phyloP scores from a whole-genome alignment of 2,329 filamentous ascomycete species.

The Trichoderma harzianum region DNA sequence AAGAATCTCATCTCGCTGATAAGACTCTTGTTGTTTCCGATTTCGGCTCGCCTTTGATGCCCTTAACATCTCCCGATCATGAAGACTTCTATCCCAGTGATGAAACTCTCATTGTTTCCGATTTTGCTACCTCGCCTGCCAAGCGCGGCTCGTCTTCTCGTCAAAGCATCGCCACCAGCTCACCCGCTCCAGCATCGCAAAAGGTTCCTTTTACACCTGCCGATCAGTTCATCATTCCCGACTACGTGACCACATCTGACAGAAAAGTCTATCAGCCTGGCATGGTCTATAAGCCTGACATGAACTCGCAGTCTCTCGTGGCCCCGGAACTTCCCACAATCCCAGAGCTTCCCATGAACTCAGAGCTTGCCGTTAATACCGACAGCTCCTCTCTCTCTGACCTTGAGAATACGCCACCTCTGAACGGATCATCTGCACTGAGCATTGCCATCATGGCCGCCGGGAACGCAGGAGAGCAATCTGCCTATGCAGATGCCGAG shows the following conservation, averaged over 20 bases:
- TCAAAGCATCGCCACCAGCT: background rate
- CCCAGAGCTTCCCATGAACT: background rate
- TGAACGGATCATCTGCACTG: background rate
- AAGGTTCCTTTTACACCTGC: background rate
- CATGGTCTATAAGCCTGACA: background rate
- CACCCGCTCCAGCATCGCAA: background rate
- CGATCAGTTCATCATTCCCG: background rate
- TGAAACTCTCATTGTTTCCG: slow-evolving; percentile 17
- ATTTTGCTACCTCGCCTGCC: background rate
- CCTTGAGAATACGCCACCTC: slow-evolving; percentile 6
- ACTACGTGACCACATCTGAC: background rate
- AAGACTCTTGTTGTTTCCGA: slow-evolving; percentile 13
- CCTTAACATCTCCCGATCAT: too few species aligned
- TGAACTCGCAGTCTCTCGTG: background rate
- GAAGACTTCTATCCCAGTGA: background rate
- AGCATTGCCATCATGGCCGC: background rate
- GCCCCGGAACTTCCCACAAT: background rate
- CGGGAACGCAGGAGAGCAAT: background rate
- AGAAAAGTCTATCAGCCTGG: background rate
- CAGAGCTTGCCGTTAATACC: background rate
- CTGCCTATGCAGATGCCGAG: background rate
- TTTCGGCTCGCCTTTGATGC: background rate
- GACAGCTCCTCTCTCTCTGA: slow-evolving; percentile 9
- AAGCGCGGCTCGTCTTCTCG: background rate
- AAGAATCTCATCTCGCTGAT: background rate